A percentile compares a stretch with the other conserved stretches of the same genome.
phyloP scores from a whole-genome alignment of 2,329 filamentous ascomycete genomes.

The Sarocladium kiliense region DNA sequence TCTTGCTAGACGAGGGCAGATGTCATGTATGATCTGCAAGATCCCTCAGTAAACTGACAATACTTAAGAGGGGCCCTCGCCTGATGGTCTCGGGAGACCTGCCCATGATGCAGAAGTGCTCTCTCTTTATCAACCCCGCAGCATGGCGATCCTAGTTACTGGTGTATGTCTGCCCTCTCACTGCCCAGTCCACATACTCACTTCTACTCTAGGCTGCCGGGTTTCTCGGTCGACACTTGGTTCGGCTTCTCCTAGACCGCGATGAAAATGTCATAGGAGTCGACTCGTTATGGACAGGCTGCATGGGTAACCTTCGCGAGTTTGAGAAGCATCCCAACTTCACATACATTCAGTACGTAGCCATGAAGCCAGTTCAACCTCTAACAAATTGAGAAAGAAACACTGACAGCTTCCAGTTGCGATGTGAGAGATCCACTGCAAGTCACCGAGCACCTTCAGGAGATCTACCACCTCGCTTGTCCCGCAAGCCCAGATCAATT shows the following conservation, averaged over 20 bases:
- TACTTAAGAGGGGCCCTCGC: no score
- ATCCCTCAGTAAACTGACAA: no score
- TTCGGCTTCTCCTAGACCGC: conserved; percentile 9
- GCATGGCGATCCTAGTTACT: conserved; percentile 10
- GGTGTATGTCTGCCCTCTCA: conserved; percentile 7
- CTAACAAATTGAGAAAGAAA: neutral
- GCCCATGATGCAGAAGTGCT: no score
- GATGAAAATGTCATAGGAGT: conserved; percentile 10
- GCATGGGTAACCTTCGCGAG: conserved; percentile 8
- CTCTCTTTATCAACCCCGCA: neutral
- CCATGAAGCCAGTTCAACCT: neutral
- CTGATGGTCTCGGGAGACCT: no score
- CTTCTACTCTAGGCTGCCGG: conserved; percentile 10
- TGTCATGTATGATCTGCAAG: no score
- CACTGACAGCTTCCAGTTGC: conserved; percentile 6
- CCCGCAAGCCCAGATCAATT: conserved; percentile 14
- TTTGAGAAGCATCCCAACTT: conserved; percentile 9
- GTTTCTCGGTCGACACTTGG: conserved; percentile 13
- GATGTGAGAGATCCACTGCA: conserved; percentile 11
- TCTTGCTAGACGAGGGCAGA: no score
- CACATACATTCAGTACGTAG: conserved; percentile 5
- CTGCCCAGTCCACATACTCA: neutral
- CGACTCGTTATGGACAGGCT: conserved; percentile 14
- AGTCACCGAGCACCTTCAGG: conserved; percentile 7
- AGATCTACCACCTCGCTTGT: conserved; percentile 14